Base-by-base conservation (phyloP, 805 yeast genomes). In the Candida railenensis region DNA sequence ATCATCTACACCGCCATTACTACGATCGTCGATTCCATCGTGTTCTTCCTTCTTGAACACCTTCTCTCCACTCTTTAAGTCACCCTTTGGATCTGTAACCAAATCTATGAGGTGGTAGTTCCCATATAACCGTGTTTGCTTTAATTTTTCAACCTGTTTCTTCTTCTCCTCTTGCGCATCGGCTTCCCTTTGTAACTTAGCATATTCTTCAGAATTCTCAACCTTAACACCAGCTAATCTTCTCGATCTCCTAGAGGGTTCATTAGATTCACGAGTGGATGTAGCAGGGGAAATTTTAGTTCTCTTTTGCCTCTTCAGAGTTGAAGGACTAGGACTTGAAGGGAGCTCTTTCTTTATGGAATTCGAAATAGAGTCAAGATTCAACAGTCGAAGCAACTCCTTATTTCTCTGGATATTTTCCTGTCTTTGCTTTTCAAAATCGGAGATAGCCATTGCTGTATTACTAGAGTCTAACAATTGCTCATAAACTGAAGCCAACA, bases 321-420 rank as follows among this genome's bases (percentile, higher is more conserved):
- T 45, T 5, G 53, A 49, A 4, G 39, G 39, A 4, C 22, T 16
- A 15, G 39, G 21, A 14, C 4, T 36, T 4, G 39, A 9, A n/a
- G 65, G 51, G 47, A 76, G 62, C 44, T 80, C 86, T 12, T 67
- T 66, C 22, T 74, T 65, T 42, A 86, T 78, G 2, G 81, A 81
- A 28, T 68, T 64, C 1, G 85, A 73, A 2, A 85, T 63, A 11
- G 80, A 66, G 43, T 81, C 83, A 16, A 92, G 71, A 52, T 89
- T 86, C 52, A 92, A 73, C 53, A 85, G 81, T 54, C 80, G 75
- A 44, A 92, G 71, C 20, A 91, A 76, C 53, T 82, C 87, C 61
- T 83, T 82, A 65, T 92, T 94, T 42, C 98, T 74, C 52, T 82
- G 87, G 49, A 92, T 94, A 59, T 89, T 89, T 48, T 81, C 88